A percentile compares a stretch with the other conserved stretches of the same genome.
These are phyloP conservation scores for Pichia inconspicua DNA, from an alignment of 1,139 yeast genomes.

Conservation along the genomic window DNA sequence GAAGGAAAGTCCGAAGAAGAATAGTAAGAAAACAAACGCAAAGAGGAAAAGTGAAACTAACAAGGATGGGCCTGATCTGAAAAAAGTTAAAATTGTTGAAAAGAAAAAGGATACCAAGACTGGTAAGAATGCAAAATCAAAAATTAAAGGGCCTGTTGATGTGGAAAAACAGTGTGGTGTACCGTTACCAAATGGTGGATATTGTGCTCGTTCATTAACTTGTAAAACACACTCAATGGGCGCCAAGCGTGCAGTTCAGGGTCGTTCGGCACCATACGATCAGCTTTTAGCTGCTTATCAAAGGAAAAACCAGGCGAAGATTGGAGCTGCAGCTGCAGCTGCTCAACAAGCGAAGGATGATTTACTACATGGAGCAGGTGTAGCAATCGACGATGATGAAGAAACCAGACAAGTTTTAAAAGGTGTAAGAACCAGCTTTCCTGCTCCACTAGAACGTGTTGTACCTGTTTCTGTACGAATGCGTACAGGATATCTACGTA, in stretches of 20 bases:
- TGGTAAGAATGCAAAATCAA: conserved; percentile 35
- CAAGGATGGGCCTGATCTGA: conserved; percentile 10
- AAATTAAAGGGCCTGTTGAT: conserved; percentile 77
- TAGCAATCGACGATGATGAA: conserved; percentile 64
- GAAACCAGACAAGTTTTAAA: conserved; percentile 90
- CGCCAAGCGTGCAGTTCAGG: conserved; percentile 89
- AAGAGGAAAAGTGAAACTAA: conserved; percentile 7
- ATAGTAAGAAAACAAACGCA: conserved; percentile 16
- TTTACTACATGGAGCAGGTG: conserved; percentile 33
- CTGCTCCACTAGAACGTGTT: conserved; percentile 75
- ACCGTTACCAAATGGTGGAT: conserved; percentile 82
- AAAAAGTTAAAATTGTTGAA: conserved; percentile 28
- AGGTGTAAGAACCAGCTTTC: conserved; percentile 76
- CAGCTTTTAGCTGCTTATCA: conserved; percentile 82
- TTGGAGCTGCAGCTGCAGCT: conserved; percentile 74
- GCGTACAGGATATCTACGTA: conserved; percentile 66
- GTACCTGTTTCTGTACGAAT: conserved; percentile 63
- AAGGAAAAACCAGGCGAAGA: conserved; percentile 83
- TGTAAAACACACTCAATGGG: conserved; percentile 99
- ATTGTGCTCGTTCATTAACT: conserved; percentile 89
- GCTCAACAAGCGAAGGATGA: conserved; percentile 44
- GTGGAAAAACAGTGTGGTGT: conserved; percentile 97
- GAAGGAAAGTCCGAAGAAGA: conserved; percentile 12
- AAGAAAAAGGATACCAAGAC: conserved; percentile 31
- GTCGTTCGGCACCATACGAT: conserved; percentile 90